Evolutionary conservation across 495 filamentous ascomycete genomes (phyloP).

Genomic region (Lindgomyces ingoldianus): DNA sequence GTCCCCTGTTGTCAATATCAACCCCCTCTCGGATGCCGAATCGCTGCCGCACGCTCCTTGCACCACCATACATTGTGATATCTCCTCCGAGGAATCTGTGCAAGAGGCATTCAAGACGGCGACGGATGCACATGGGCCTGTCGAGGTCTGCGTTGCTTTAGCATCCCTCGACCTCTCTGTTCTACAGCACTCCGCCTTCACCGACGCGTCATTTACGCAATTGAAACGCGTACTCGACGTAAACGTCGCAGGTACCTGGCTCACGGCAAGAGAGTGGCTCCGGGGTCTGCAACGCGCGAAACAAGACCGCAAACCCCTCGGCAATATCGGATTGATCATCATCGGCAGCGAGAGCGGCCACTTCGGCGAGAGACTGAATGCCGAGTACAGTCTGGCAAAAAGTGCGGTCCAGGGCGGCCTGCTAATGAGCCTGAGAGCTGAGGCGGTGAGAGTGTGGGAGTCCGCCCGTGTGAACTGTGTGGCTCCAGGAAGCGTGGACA

Average conservation of each 20-base stretch:
- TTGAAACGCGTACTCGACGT: slow-evolving; percentile 45
- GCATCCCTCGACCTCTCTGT: slow-evolving; percentile 47
- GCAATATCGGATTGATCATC: slow-evolving; percentile 47
- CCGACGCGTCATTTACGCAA: slow-evolving; percentile 44
- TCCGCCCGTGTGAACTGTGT: slow-evolving; percentile 49
- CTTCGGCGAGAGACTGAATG: slow-evolving; percentile 48
- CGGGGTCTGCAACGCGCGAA: slow-evolving; percentile 32
- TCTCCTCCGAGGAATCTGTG: slow-evolving; percentile 41
- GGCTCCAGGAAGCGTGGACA: slow-evolving; percentile 50
- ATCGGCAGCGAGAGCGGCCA: slow-evolving; percentile 49
- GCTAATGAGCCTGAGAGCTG: slow-evolving; percentile 45
- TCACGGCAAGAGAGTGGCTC: slow-evolving; percentile 46
- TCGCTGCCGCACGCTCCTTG: neutral
- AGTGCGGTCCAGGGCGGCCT: slow-evolving; percentile 48
- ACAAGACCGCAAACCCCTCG: slow-evolving; percentile 20
- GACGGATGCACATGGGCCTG: slow-evolving; percentile 37
- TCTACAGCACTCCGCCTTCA: slow-evolving; percentile 43
- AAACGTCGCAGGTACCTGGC: slow-evolving; percentile 50
- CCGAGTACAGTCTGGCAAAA: slow-evolving; percentile 49
- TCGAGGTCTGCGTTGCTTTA: slow-evolving; percentile 48
- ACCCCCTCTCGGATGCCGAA: too few species aligned
- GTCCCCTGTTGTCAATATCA: neutral
- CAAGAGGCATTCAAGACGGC: slow-evolving; percentile 41
- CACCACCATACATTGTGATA: slow-evolving; percentile 39
- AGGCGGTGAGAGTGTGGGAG: slow-evolving; percentile 42